These are phyloP conservation scores for Oryza meridionalis DNA, from an alignment of 176 grass and related monocot genomes.

Conservation along the genomic window DNA sequence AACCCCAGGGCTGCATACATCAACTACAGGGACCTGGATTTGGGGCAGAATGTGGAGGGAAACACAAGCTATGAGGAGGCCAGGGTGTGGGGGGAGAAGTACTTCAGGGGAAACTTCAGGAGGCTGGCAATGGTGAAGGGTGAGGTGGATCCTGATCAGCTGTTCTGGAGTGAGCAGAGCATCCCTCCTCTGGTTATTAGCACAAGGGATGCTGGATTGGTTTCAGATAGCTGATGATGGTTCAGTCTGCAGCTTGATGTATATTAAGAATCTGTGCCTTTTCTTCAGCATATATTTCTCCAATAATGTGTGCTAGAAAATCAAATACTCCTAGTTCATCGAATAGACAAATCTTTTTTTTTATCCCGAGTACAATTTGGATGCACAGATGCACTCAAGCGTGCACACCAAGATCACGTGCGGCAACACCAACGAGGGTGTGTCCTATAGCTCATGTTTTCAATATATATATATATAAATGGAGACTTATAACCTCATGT, in stretches of 20 bases:
- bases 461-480: too few species aligned
- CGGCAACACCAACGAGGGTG: too few species aligned
- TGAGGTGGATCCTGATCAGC: slow-evolving; percentile 65
- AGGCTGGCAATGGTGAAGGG: slow-evolving; percentile 69
- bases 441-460: too few species aligned
- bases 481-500: too few species aligned
- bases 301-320: background rate
- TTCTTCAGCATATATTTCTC: background rate
- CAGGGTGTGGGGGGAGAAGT: slow-evolving; percentile 65
- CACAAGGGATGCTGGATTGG: background rate
- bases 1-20: slow-evolving; percentile 66
- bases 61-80: slow-evolving; percentile 49
- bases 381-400: too few species aligned
- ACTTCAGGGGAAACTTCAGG: slow-evolving; percentile 70
- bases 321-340: too few species aligned
- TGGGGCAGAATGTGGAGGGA: slow-evolving; percentile 57
- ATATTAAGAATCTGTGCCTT: background rate
- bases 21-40: slow-evolving; percentile 79
- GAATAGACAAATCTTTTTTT: too few species aligned
- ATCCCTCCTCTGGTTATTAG: slow-evolving; percentile 54
- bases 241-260: background rate
- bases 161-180: slow-evolving; percentile 94
- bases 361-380: too few species aligned
- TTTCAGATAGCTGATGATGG: slow-evolving; percentile 15
- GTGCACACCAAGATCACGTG: too few species aligned